Evolutionary conservation across 2,329 filamentous ascomycete genomes (phyloP), one percentile per base, ranked within the genome.

Genomic region (Trichoderma semiorbis): DNA sequence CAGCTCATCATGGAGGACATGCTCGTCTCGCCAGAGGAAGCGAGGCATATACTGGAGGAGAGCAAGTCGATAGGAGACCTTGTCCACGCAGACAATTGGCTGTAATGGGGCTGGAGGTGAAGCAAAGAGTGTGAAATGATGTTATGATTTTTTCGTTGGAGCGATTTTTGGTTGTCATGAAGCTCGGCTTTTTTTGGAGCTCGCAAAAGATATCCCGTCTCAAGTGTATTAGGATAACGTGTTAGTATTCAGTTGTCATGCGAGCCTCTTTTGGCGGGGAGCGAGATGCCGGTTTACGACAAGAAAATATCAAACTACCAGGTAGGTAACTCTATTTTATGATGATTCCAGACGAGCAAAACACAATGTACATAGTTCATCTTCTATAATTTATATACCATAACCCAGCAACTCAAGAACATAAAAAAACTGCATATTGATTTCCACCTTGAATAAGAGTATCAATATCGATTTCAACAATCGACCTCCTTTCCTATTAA

Each of bases 21-120:
- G 84, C 72, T 74, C 3, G 82, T 87, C 26, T 78, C 75, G 3
- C 80, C 81, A 58, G 78, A 79, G 8, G 79, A 83, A 72, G 87
- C 87, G 21, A 81, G 84, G 74, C 80, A 81, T 30, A 88, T 95
- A 24, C 80, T 95, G 77, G 83, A 86, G 74, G 88, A 92, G 74
- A 94, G 93, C 79, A 88, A 87, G 75, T 84, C 86, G 67, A 81
- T 95, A 63, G 93, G 92, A 1, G 86, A 90, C 75, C 82, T 93
- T 74, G 77, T 95, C 68, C 87, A 94, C 75, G 90, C 91, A 73
- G 90, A 92, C 47, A 67, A 74, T 26, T 81, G 71, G 79, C n/a
- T 34, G 3, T 24, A n/a, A 28, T 14, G 18, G n/a, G 34, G 39
- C 7, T 2, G 7, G 2, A 43, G 16, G 18, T 10, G 39, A 43